phyloP scores from a whole-genome alignment of 139 green algal species.

The Chlamydomonas applanata region DNA sequence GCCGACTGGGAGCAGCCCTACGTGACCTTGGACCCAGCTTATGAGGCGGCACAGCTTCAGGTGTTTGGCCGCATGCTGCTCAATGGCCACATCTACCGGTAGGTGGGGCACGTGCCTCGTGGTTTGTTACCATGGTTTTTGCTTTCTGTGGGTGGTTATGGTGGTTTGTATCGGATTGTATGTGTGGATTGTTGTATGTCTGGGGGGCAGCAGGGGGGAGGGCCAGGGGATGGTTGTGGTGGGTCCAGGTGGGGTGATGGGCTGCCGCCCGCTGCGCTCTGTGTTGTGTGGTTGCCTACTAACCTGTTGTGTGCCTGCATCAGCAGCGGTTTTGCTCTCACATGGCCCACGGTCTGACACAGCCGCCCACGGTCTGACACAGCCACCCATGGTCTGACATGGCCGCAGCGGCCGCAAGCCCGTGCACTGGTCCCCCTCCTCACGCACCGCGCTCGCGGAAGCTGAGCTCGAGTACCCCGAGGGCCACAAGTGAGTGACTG shows the following conservation, averaged over 20 bases:
- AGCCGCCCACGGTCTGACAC: background rate
- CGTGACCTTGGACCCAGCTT: slow-evolving; percentile 87
- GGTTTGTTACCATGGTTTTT: no score
- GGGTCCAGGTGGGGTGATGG: no score
- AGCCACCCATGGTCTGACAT: background rate
- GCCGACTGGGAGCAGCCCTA: slow-evolving; percentile 94
- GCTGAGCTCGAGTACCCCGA: slow-evolving; percentile 99
- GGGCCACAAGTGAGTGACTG: slow-evolving; percentile 76
- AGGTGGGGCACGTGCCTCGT: no score
- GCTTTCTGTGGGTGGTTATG: no score
- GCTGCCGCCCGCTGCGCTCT: no score
- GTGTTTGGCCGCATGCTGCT: slow-evolving; percentile 97
- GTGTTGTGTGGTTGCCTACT: no score
- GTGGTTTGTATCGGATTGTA: no score
- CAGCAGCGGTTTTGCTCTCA: background rate
- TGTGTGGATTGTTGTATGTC: no score
- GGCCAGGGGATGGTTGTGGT: no score
- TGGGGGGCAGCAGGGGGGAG: no score
- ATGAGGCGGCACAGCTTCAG: slow-evolving; percentile 88
- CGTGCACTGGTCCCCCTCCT: slow-evolving; percentile 96
- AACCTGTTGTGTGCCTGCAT: background rate
- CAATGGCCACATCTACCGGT: slow-evolving; percentile 95
- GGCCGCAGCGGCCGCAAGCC: slow-evolving; percentile 79
- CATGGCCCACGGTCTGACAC: background rate
- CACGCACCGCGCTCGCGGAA: slow-evolving; percentile 93